Base-by-base conservation (phyloP, 2,329 filamentous ascomycete species). In the Aureobasidium melanogenum region DNA sequence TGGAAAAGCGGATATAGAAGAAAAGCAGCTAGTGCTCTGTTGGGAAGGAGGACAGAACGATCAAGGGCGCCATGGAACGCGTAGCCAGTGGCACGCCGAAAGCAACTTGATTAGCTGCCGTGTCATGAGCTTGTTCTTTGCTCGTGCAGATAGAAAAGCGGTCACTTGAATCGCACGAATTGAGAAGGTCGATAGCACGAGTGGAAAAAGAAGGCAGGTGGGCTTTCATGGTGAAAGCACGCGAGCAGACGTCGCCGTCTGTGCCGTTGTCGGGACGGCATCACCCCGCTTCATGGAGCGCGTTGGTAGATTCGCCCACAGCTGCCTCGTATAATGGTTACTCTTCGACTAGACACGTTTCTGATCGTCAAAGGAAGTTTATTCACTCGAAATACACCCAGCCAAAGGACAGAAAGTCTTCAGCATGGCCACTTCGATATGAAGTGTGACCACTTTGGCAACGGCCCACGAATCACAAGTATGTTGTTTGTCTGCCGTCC, bases 21-120 rank as follows among this genome's bases (percentile, higher is more conserved):
- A 15, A 44, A n/a, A 26, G 8, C 41, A 32, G 41, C 54, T 57
- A 57, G 26, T 46, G 28, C 54, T 19, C 24, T 36, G 30, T 57
- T 47, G 44, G 54, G 54, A 57, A 57, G 54, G 54, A 57, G 54
- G 54, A 57, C 36, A 57, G 41, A 57, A 57, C 22, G 41, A 57
- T 26, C 41, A 36, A 26, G 12, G 30, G 19, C 38, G 39, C 24
- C 39, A 44, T 32, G 26, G 39, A 43, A 55, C 7, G 19, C 26
- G 41, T 57, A 47, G 41, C 22, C 5, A 38, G 54, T 30, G 41
- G 52, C 26, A 56, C 30, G 28, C 38, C 10, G 14, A 28, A 36
- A 8, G 19, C 28, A 36, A 19, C 30, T 26, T 28, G 19, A 57
- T 47, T 22, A 46, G 38, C n/a, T 56, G 26, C 52, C 52, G 38